Base-by-base conservation (phyloP, 257 asterid species). In the Ophiorrhiza pumila region DNA sequence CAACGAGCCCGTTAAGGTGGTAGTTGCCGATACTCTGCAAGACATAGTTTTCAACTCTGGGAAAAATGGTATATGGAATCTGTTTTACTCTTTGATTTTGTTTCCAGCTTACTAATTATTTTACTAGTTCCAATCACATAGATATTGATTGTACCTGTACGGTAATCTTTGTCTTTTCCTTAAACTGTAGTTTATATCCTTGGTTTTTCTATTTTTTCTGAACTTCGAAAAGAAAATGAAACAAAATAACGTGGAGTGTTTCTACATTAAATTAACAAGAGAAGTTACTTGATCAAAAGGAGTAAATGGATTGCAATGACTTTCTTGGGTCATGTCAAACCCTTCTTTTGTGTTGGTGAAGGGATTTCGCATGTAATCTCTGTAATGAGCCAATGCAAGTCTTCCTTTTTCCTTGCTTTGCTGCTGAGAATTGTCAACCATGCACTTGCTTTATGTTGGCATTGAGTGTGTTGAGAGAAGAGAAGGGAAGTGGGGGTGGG, bases 1-100 rank as follows among this genome's bases (percentile, higher is more conserved):
- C 57, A 67, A 56, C n/a, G 84, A 75, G 64, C 81, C 78, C 3
- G 80, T 80, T 55, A 80, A 80, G 73, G 80, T 76, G 57, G 84
- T 80, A 42, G 84, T 80, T 45, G 80, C 76, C 59, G 76, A 72
- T 23, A 80, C 50, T 22, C 78, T 80, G 37, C 71, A 68, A 45
- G 79, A 80, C 66, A 15, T 80, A 56, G 79, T 80, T 55, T 73
- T 76, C 56, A 76, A 72, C 58, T 80, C 81, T 45, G 81, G 68
- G 31, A 80, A 80, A 50, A 80, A 80, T 72, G 84, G 84, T 80
- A 46, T 17, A 27, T 43, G 43, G 42, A 12, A 37, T 2, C 32
- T 22, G 8, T 37, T 25, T 23, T 9, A 2, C 31, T 6, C 7
- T 20, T 46, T 13, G 2, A 15, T 71, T 50, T 57, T 32, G 31